A percentile compares a stretch with the other conserved stretches of the same genome.
phyloP scores from a whole-genome alignment of 2,329 filamentous ascomycete species.

The Chrysoporthe puriensis region DNA sequence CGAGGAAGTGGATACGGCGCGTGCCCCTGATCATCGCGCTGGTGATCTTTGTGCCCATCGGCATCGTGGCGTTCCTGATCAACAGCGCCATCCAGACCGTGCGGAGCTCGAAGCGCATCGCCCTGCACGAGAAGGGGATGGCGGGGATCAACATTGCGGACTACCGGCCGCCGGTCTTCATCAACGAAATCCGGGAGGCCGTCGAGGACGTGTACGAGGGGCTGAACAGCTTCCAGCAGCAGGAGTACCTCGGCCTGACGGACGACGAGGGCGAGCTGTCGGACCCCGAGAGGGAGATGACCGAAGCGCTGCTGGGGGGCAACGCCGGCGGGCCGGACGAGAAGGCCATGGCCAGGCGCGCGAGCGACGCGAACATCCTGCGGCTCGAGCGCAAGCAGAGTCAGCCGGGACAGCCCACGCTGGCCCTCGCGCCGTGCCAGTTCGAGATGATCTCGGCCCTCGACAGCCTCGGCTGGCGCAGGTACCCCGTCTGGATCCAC shows the following conservation, averaged over 20 bases:
- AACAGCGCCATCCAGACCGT: slow-evolving; percentile 79
- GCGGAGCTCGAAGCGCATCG: slow-evolving; percentile 74
- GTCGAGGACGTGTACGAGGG: slow-evolving; percentile 80
- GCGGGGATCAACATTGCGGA: slow-evolving; percentile 68
- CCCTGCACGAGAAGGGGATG: slow-evolving; percentile 72
- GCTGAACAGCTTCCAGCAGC: slow-evolving; percentile 67
- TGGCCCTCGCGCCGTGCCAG: slow-evolving; percentile 79
- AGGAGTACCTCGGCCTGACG: slow-evolving; percentile 69
- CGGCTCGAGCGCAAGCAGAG: slow-evolving; percentile 45
- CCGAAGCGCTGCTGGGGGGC: slow-evolving; percentile 17
- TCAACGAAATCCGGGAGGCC: slow-evolving; percentile 74
- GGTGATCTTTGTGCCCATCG: slow-evolving; percentile 73
- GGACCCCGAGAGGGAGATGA: slow-evolving; percentile 21
- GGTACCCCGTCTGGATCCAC: slow-evolving; percentile 74
- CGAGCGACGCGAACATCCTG: slow-evolving; percentile 43
- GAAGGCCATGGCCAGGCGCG: slow-evolving; percentile 31
- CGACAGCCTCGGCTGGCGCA: slow-evolving; percentile 67
- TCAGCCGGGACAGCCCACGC: slow-evolving; percentile 61
- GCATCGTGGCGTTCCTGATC: slow-evolving; percentile 69
- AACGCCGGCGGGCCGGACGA: slow-evolving; percentile 39
- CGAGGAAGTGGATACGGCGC: slow-evolving; percentile 47
- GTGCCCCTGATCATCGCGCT: slow-evolving; percentile 69
- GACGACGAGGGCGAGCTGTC: slow-evolving; percentile 27
- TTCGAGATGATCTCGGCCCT: slow-evolving; percentile 83
- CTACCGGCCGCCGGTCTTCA: slow-evolving; percentile 76